Base-by-base conservation (phyloP, 768 basidiomycete species). In the Trametes elegans region DNA sequence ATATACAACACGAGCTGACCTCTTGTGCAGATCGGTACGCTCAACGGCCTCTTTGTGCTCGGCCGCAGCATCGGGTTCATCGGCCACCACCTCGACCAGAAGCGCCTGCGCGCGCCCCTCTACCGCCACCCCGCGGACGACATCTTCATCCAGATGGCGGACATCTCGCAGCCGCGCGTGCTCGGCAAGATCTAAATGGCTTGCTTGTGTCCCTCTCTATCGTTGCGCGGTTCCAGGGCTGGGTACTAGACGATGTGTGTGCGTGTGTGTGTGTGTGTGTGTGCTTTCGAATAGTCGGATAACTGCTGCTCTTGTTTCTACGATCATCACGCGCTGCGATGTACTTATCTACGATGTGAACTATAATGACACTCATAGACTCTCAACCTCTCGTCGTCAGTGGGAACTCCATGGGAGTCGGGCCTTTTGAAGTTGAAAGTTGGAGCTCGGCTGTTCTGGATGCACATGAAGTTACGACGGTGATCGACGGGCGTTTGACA, bases 31-130 rank as follows among this genome's bases (percentile, higher is more conserved):
- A 94, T 94, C 59, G 93, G 93, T 49, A 90, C 90, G 3, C 82
- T 99, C 53, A 98, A 98, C 69, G 96, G 95, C 54, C 79, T 99
- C 55, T 98, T 98, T 75, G 96, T 99, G 41, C 86, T 98, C 50
- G 96, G 96, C 42, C 91, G 96, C 62, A 93, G 90, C 71, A 97
- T 97, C 71, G 96, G 95, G 62, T 97, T 98, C 83, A 93, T 96
- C 65, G 93, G 93, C 35, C 93, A 92, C 76, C 91, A 91, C 69
- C 84, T 94, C 44, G 96, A 98, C 77, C 96, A 98, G 81, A 95
- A 94, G 81, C 83, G 93, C 63, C 83, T 96, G 68, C 85, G 88
- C 58, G 92, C 92, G 32, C 91, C 92, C 39, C 78, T 98, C 49
- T 96, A 98, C 83, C 87, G 94, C 62, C 92, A 91, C 74, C 93